Conservation (phyloP, 139 green algal genomes). For the Tetraselmis chui region DNA sequence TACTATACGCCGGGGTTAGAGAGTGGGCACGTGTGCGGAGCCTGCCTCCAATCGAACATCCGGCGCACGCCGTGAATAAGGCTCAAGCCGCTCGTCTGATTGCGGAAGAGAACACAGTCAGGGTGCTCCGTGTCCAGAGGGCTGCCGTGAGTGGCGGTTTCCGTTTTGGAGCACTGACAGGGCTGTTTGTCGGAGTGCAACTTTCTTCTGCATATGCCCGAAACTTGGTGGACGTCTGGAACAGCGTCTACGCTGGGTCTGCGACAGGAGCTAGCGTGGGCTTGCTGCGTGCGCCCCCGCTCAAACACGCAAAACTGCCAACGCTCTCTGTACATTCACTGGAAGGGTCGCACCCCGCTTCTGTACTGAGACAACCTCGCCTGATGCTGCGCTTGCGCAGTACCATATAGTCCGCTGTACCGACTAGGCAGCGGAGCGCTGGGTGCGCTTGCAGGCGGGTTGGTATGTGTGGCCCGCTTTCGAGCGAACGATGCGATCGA, state of each 20-base stretch:
- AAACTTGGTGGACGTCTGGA: not conserved
- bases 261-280: not conserved
- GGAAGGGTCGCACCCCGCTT: no score
- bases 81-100: not conserved
- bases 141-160: not conserved
- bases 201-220: not conserved
- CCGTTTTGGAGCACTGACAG: not conserved
- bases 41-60: not conserved
- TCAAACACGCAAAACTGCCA: no score
- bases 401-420: not conserved
- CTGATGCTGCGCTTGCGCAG: not conserved
- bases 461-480: not conserved
- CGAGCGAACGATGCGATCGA: no score
- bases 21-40: not conserved
- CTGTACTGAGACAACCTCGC: no score
- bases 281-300: not conserved
- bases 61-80: not conserved
- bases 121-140: not conserved
- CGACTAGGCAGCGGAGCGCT: not conserved
- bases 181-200: not conserved
- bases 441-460: not conserved
- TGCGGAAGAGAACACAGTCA: not conserved
- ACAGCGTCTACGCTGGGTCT: not conserved
- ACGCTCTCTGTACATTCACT: no score
- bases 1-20: not conserved